Conservation (phyloP, 257 asterid species). For the Solanum ahanhuiri region DNA sequence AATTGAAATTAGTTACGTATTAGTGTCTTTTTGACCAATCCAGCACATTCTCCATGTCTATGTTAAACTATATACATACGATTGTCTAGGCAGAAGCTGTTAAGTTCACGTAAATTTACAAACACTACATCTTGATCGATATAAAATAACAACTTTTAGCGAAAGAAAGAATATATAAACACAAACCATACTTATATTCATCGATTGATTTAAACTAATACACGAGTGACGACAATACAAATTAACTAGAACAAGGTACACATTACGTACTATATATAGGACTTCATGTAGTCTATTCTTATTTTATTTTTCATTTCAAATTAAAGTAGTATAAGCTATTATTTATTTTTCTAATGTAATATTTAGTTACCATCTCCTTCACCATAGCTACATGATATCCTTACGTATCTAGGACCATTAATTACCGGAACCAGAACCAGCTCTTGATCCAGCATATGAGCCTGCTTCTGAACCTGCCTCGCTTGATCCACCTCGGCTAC, state of each 20-base stretch:
- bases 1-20: neutral
- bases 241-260: neutral
- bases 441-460: slow-evolving; percentile 54
- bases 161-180: neutral
- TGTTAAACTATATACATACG: too few species aligned
- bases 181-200: neutral
- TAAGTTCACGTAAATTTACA: neutral
- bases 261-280: neutral
- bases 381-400: neutral
- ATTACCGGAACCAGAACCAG: slow-evolving; percentile 38
- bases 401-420: neutral
- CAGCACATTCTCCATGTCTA: neutral
- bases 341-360: neutral
- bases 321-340: neutral
- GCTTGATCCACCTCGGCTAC: neutral
- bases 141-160: neutral
- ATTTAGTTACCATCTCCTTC: neutral
- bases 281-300: neutral
- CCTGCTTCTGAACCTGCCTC: slow-evolving; percentile 51
- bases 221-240: neutral
- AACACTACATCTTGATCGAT: too few species aligned
- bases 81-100: rapidly evolving
- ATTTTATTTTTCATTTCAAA: neutral
- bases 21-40: neutral
- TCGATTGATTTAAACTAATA: neutral